Evolutionary conservation across 192 early-diverging fungal species (phyloP), one percentile per base, ranked within the genome.

Genomic region (Backusella morwellensis): DNA sequence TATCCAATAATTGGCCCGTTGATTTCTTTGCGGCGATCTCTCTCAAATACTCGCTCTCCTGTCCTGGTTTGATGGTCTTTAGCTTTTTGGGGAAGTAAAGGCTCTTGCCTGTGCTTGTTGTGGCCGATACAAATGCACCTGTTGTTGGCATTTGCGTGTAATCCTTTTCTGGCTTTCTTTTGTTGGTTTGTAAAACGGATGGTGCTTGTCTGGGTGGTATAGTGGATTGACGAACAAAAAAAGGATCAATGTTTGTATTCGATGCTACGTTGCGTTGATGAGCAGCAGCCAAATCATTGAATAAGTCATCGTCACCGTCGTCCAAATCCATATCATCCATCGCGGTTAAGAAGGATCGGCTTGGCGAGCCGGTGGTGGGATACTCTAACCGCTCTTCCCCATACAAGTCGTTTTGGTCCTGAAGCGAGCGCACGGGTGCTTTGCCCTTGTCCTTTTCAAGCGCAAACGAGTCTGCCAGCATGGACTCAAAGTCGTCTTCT

Each of bases 41-140:
- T 70, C 21, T 12, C 21, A 79, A n/a, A 9, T 68, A 23, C 15
- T n/a, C 8, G 14, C n/a, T 44, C 35, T 26, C 26, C n/a, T 47
- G 47, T 76, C 74, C 77, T 68, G 38, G 40, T 29, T 72, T 47
- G 15, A 74, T 52, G 0, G 73, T 38, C 8, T 75, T 73, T 15
- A 79, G n/a, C 66, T 67, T 81, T 50, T 83, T 86, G 23, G 81
- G 70, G n/a, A 88, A 81, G 47, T 88, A 88, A 40, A 88, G 74
- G 38, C 66, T 73, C 38, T 78, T 67, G 14, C 87, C 87, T 12
- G 78, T 78, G 0, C 56, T 56, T 11, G 74, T 72, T 23, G 34
- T 83, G 11, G 83, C 85, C 0, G 73, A 80, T 34, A 88, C 71
- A 59, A 83, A 88, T 2, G 73, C 59, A 68, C 87, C 85, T 7